Evolutionary conservation across 345 rosid genomes (phyloP), one percentile per base, ranked within the genome.

Genomic region (Eucalyptus cloeziana): DNA sequence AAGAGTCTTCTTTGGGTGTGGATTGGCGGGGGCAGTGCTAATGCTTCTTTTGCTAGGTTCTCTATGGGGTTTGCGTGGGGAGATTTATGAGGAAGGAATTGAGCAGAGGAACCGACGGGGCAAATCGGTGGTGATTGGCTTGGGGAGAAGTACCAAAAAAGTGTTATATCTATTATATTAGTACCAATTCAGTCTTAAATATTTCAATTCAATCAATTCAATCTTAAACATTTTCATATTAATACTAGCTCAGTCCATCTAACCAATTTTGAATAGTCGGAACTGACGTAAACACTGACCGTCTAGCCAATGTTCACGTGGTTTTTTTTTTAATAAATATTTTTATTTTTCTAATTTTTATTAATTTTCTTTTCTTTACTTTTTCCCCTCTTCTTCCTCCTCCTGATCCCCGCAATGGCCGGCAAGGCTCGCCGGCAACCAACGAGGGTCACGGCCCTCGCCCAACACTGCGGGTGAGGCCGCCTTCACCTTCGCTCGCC

Each of bases 91-190:
- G 91, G 89, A 85, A 94, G 88, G 94, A 94, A 86, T 96, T 95
- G 56, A 88, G 90, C 86, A 91, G 90, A 40, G 93, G 92, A 56
- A 90, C 93, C 88, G 92, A 93, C 45, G 89, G 67, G 60, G 93
- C 96, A 85, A 92, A 98, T 62, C 91, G 97, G 81, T 95, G 98
- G 97, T 50, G 19, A 7, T 50, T 50, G 52, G 52, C 7, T 50
- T 5, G 19, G 52, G 52, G 7, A 50, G 0, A 50, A 50, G 7
- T 50, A 50, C 7, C 1, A 50, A 50, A 49, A 50, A 15, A 15
- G 7, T 50, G 1, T 1, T 50, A 14, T 2, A 50, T 50, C 0
- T 50, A 15, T 50, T 50, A 50, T 50, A 50, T 50, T 2, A 0
- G 0, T 50, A 15, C 1, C 3, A 50, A 50, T 15, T 50, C 1